phyloP scores from a whole-genome alignment of 208 protist genomes.

The Crithidia acanthocephali region DNA sequence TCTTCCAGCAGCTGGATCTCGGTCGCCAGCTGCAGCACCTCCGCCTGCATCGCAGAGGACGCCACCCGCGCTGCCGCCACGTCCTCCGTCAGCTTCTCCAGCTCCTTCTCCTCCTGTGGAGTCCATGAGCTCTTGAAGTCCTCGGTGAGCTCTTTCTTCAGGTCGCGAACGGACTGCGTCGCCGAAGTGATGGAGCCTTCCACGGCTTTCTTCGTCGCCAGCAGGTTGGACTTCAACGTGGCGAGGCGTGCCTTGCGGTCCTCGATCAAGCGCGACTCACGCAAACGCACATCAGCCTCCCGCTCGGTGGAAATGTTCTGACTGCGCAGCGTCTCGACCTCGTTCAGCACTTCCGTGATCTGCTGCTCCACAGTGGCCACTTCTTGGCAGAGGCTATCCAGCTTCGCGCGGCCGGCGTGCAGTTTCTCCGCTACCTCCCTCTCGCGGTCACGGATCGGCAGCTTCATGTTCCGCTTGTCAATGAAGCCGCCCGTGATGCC shows the following conservation, averaged over 20 bases:
- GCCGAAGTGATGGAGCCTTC: conserved; percentile 52
- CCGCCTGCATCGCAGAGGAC: conserved; percentile 47
- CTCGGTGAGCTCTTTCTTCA: conserved; percentile 58
- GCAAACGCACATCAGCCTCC: conserved; percentile 44
- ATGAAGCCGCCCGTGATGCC: conserved; percentile 97
- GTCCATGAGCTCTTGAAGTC: conserved; percentile 74
- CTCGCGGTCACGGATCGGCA: conserved; percentile 66
- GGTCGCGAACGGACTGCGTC: conserved; percentile 27
- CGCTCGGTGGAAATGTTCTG: conserved; percentile 54
- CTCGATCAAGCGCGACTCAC: conserved; percentile 47
- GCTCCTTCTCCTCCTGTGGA: conserved; percentile 59
- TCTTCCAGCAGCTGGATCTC: conserved; percentile 80
- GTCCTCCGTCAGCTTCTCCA: conserved; percentile 65
- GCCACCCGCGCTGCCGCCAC: conserved; percentile 41
- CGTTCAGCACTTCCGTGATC: conserved; percentile 80
- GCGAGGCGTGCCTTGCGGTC: conserved; percentile 43
- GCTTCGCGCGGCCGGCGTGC: conserved; percentile 32
- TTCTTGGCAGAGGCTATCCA: conserved; percentile 67
- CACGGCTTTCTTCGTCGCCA: conserved; percentile 40
- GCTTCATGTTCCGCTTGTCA: conserved; percentile 84
- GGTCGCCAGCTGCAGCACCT: conserved; percentile 57
- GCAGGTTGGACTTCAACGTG: conserved; percentile 56
- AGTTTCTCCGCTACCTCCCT: conserved; percentile 38
- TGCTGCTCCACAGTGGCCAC: conserved; percentile 75
- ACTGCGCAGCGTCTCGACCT: conserved; percentile 67